Base-by-base conservation (phyloP, 2,329 filamentous ascomycete genomes). In the Aureobasidium sp. region DNA sequence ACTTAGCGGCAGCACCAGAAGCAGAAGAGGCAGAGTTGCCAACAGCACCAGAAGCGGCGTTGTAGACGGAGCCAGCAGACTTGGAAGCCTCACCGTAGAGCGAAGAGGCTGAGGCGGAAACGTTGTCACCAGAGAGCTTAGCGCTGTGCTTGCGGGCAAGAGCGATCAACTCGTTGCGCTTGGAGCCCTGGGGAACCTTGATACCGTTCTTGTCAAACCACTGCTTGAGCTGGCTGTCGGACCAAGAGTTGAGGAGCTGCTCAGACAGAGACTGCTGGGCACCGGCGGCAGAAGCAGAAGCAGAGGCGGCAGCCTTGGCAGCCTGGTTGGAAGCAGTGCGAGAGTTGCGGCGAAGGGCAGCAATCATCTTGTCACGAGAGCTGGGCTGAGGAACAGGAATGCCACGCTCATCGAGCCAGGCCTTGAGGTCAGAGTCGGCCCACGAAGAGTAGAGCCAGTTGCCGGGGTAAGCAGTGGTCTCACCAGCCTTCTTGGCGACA, bases 381-480 rank as follows among this genome's bases (percentile, higher is more conserved):
- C 85, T 85, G 34, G 91, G 89, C 74, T 97, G 93, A 64, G 94
- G 93, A 60, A 84, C 89, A 13, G 90, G 87, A 75, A 93, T 86
- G 57, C 94, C 94, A 67, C 91, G 85, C 67, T 88, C 87, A 70
- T 97, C 94, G 50, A 97, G 87, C 88, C 90, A 99, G 67, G 89
- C 83, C 81, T 97, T 97, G 65, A 96, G 78, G 54, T 97, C 93
- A 66, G 92, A 97, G 66, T 96, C 90, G 58, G 89, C 87, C 94
- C 94, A 99, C 8, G 87, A 81, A 64, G 86, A 82, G 72, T 97
- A 99, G 47, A 97, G 79, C 94, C 94, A 97, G 77, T 97, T 85
- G 42, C 94, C 94, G 37, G 94, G 94, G 71, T 97, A 97, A n/a
- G 85, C 78, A 58, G 84, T 78, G 14, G 90, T 88, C 76, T 97